Base-by-base conservation (phyloP, 2,329 filamentous ascomycete species). In the Torrubiella hemipterigena region DNA sequence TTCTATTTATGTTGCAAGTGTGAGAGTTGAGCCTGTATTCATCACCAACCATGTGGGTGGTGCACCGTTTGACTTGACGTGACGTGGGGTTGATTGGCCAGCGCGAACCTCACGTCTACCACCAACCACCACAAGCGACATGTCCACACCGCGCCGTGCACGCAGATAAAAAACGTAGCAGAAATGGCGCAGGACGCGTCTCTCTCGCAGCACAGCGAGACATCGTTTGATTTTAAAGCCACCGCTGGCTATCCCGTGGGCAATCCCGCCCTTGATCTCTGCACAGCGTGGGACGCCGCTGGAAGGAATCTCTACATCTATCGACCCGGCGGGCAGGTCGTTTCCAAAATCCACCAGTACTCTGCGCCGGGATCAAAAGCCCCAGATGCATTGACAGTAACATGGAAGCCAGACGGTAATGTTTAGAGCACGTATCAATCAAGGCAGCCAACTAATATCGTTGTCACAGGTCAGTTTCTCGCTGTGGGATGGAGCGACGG, bases 401-500 rank as follows among this genome's bases (percentile, higher is more conserved):
- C 56, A 28, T 84, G 79, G 79, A 81, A 78, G 48, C 62, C 68
- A 17, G 76, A 81, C 47, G 79, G 79, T 80, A 47, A 47, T n/a
- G n/a, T n/a, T n/a, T n/a, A n/a, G n/a, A n/a, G n/a, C n/a, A n/a
- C n/a, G n/a, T n/a, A n/a, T n/a, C n/a, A n/a, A n/a, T n/a, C n/a
- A n/a, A n/a, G n/a, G n/a, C n/a, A n/a, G n/a, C n/a, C n/a, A n/a
- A n/a, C n/a, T n/a, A n/a, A n/a, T n/a, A n/a, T n/a, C n/a, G n/a
- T 22, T 8, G 14, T 29, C 35, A 6, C 35, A 80, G 77, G 80
- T 7, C 79, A 83, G 39, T 75, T 84, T 25, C 67, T 95, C 33
- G 85, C 85, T 11, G 73, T 91, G 11, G 84, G 77, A 27, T 93
- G 84, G 76, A 84, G 73, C 42, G 84, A 93, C 59, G 81, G 82